These are phyloP conservation scores for Pseudognaphalium luteoalbum DNA, from an alignment of 129 eudicot species.

Conservation along the genomic window DNA sequence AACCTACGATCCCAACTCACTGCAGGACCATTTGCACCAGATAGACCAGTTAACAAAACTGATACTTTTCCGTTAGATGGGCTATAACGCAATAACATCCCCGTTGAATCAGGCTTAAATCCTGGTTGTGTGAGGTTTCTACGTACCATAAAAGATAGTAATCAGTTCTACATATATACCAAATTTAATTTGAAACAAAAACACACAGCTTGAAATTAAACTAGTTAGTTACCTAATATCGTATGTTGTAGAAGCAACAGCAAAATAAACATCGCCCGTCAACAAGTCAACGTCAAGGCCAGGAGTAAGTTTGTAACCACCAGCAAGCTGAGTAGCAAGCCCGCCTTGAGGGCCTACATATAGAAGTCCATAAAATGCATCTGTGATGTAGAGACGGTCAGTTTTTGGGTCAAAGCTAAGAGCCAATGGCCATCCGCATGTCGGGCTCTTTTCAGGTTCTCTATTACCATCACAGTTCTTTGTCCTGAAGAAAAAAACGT, in stretches of 20 bases:
- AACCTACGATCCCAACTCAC: slow-evolving; percentile 17
- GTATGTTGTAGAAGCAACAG: slow-evolving; percentile 29
- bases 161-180: not conserved
- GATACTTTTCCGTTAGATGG: slow-evolving; percentile 21
- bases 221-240: slow-evolving; percentile 23
- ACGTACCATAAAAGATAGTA: not conserved
- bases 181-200: not conserved
- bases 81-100: slow-evolving; percentile 25
- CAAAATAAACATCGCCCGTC: slow-evolving; percentile 16
- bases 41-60: slow-evolving; percentile 26
- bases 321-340: slow-evolving; percentile 33
- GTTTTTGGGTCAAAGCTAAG: slow-evolving; percentile 33
- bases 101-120: slow-evolving; percentile 27
- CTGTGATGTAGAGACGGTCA: slow-evolving; percentile 19
- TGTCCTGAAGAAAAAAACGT: slow-evolving; percentile 27
- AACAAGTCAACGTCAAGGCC: not conserved
- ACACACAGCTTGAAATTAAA: not conserved
- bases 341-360: slow-evolving; percentile 32
- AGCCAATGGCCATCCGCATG: slow-evolving; percentile 41
- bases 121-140: slow-evolving; percentile 25
- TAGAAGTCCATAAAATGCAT: slow-evolving; percentile 33
- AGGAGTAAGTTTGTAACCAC: slow-evolving; percentile 20
- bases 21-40: slow-evolving; percentile 27
- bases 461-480: slow-evolving; percentile 38
- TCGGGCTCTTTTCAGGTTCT: slow-evolving; percentile 27